Percentiles rank a stretch among this genome's conserved stretches.
Conservation (phyloP, 208 protist species). For the Crithidia thermophila region DNA sequence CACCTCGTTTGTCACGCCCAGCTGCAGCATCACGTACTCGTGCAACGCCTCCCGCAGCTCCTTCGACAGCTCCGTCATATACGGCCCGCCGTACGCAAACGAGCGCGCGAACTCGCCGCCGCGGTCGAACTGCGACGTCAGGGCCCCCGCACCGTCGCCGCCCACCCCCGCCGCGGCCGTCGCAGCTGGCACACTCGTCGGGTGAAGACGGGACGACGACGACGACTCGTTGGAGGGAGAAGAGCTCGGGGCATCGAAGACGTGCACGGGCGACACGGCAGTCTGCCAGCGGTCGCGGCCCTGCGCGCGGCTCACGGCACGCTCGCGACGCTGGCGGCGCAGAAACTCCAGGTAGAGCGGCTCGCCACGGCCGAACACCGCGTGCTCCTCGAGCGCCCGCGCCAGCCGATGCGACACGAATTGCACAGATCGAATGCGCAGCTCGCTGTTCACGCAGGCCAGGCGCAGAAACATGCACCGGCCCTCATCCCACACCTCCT, state of each 20-base stretch:
- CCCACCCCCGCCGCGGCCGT: not conserved
- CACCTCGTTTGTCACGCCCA: slow-evolving; percentile 62
- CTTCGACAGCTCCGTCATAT: slow-evolving; percentile 73
- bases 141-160: slow-evolving; percentile 22
- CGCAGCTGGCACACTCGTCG: not conserved
- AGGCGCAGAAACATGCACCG: slow-evolving; percentile 68
- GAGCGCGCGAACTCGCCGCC: slow-evolving; percentile 57
- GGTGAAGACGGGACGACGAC: too few species aligned
- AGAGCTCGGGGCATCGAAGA: slow-evolving; percentile 25
- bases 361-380: slow-evolving; percentile 63
- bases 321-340: slow-evolving; percentile 8
- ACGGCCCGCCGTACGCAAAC: slow-evolving; percentile 72
- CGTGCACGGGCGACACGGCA: slow-evolving; percentile 16
- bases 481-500: slow-evolving; percentile 46
- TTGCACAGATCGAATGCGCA: slow-evolving; percentile 78
- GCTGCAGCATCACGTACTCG: slow-evolving; percentile 58
- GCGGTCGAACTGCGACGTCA: slow-evolving; percentile 42
- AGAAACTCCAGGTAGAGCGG: slow-evolving; percentile 62
- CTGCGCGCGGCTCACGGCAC: not conserved
- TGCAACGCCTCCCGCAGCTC: slow-evolving; percentile 64
- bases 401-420: slow-evolving; percentile 63
- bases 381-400: slow-evolving; percentile 54
- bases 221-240: too few species aligned
- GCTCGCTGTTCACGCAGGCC: slow-evolving; percentile 75
- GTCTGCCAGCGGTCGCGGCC: slow-evolving; percentile 5